Evolutionary conservation across 208 protist species (phyloP).

Genomic region (Tritrichomonas foetus): DNA sequence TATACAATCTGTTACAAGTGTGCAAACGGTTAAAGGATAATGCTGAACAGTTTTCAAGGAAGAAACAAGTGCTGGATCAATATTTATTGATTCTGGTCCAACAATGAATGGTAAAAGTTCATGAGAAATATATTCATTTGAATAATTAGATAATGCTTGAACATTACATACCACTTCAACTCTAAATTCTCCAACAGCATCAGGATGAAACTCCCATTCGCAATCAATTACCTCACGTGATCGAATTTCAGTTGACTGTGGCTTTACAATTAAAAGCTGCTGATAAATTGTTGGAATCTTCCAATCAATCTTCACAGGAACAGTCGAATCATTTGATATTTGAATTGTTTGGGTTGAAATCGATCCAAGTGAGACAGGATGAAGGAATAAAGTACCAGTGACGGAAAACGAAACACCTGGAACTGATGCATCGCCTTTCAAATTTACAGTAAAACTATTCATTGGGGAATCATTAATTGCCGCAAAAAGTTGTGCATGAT

Average conservation of each 20-base stretch:
- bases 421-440: conserved; percentile 1
- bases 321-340: not conserved
- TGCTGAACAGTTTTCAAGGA: conserved; percentile 19
- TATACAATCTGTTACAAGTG: conserved; percentile 16
- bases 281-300: not conserved
- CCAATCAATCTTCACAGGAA: not conserved
- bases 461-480: not conserved
- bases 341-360: not conserved
- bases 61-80: not conserved
- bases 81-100: not conserved
- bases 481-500: not conserved
- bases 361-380: not conserved
- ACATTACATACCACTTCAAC: conserved; percentile 25
- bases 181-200: conserved; percentile 5
- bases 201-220: not conserved
- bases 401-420: not conserved
- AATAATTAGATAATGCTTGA: not conserved
- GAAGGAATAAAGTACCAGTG: not conserved
- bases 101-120: not conserved
- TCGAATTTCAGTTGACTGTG: not conserved
- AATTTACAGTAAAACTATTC: not conserved
- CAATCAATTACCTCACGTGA: not conserved
- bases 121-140: not conserved
- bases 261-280: not conserved
- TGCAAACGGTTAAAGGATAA: conserved; percentile 18